phyloP scores from a whole-genome alignment of 495 filamentous ascomycete species.

The Neurospora sp. region DNA sequence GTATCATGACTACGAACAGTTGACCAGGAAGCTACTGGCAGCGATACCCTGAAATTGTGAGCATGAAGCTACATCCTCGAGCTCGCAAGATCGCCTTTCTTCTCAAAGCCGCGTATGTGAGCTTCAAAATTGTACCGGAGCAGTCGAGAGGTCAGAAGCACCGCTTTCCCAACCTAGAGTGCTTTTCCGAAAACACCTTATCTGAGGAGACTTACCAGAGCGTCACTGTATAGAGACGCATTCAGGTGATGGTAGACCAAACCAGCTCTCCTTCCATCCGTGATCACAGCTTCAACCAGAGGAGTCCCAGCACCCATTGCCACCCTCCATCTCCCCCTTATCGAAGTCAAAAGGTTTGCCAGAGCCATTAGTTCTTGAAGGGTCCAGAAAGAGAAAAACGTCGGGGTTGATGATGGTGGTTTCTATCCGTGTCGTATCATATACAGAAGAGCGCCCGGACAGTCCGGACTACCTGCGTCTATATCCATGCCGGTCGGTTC shows the following conservation, averaged over 20 bases:
- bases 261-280: not conserved
- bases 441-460: slow-evolving; percentile 13
- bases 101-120: not conserved
- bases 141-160: not conserved
- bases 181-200: not conserved
- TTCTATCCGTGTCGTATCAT: slow-evolving; percentile 19
- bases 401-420: slow-evolving; percentile 4
- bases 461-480: not conserved
- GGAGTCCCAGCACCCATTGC: not conserved
- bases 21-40: not conserved
- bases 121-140: not conserved
- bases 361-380: not conserved
- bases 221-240: not conserved
- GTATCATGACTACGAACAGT: not conserved
- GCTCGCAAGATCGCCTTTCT: not conserved
- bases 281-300: not conserved
- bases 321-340: not conserved
- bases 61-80: not conserved
- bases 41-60: not conserved
- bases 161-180: not conserved
- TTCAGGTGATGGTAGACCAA: not conserved
- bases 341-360: not conserved
- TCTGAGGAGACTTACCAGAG: not conserved
- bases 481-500: not conserved
- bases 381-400: slow-evolving; percentile 4